A percentile compares a stretch with the other conserved stretches of the same genome.
These are phyloP conservation scores for Rhodotorula toruloides DNA, from an alignment of 768 basidiomycete species.

Conservation along the genomic window DNA sequence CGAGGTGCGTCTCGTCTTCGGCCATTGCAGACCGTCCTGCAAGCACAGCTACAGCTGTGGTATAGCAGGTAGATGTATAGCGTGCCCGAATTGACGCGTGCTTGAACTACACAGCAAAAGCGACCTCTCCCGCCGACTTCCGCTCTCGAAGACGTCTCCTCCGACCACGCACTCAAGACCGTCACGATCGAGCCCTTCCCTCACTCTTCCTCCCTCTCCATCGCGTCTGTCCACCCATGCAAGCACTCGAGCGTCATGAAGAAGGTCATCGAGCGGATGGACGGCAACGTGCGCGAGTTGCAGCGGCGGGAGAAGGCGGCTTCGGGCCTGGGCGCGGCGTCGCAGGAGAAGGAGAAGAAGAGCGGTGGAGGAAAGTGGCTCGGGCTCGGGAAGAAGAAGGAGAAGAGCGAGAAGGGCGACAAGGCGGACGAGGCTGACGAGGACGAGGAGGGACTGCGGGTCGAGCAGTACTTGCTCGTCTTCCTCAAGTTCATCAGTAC, in stretches of 20 bases:
- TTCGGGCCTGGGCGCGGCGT: constrained; percentile 45
- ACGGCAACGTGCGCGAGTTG: constrained; percentile 74
- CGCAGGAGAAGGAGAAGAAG: constrained; percentile 51
- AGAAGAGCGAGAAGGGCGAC: constrained; percentile 50
- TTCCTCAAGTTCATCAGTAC: constrained; percentile 89
- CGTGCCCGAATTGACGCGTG: no score
- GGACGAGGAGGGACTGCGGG: constrained; percentile 69
- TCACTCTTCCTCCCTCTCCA: constrained; percentile 73
- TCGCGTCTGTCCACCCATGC: constrained; percentile 93
- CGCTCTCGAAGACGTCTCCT: constrained; percentile 94
- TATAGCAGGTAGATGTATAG: no score
- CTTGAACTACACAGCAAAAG: constrained; percentile 78
- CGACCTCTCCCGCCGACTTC: constrained; percentile 78
- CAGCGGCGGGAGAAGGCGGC: constrained; percentile 54
- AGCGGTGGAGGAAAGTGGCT: constrained; percentile 53
- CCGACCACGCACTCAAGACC: constrained; percentile 96
- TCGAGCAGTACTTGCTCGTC: constrained; percentile 95
- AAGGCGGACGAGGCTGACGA: constrained; percentile 47
- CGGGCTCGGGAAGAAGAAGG: constrained; percentile 60
- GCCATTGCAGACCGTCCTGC: no score
- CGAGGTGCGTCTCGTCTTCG: constrained; percentile 60
- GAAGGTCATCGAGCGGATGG: constrained; percentile 99
- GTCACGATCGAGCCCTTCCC: constrained; percentile 98
- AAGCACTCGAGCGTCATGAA: constrained; percentile 99
- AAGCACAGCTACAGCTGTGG: no score